These are phyloP conservation scores for Eudorina sp. DNA, from an alignment of 139 green algal species.

Conservation along the genomic window DNA sequence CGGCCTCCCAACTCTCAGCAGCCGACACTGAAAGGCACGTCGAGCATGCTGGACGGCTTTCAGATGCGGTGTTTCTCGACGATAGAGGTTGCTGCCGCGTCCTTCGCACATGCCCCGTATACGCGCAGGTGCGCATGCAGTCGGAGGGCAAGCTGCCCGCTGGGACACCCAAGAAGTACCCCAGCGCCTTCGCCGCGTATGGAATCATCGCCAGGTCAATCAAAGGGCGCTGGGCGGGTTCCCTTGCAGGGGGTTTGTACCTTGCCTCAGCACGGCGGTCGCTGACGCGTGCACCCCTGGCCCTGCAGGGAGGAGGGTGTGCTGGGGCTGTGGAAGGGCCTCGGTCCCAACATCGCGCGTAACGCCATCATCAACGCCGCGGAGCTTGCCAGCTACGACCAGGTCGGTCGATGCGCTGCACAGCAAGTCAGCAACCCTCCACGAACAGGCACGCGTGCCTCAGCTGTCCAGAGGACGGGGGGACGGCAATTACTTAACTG, in stretches of 20 bases:
- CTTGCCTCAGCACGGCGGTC: background rate
- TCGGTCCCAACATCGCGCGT: slow-evolving; percentile 95
- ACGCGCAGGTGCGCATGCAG: slow-evolving; percentile 94
- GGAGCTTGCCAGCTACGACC: slow-evolving; percentile 97
- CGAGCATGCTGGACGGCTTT: too few relatives aligned
- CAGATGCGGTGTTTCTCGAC: too few relatives aligned
- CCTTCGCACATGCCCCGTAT: too few relatives aligned
- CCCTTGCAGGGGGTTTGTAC: background rate
- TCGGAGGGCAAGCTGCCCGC: slow-evolving; percentile 86
- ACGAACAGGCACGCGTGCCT: too few relatives aligned
- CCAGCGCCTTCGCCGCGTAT: slow-evolving; percentile 90
- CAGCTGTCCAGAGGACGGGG: too few relatives aligned
- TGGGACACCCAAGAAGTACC: slow-evolving; percentile 86
- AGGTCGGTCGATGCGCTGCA: slow-evolving; percentile 64
- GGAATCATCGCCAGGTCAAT: slow-evolving; percentile 85
- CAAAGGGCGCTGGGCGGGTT: background rate
- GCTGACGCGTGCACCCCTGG: background rate
- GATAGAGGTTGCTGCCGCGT: too few relatives aligned
- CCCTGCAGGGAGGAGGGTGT: slow-evolving; percentile 90
- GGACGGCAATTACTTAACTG: too few relatives aligned
- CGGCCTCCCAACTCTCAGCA: too few relatives aligned
- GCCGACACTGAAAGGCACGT: too few relatives aligned
- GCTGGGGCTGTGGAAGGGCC: slow-evolving; percentile 92
- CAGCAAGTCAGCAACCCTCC: background rate
- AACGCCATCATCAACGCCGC: slow-evolving; percentile 99